Evolutionary conservation across 2,329 filamentous ascomycete species (phyloP).

Genomic region (Nemania serpens): DNA sequence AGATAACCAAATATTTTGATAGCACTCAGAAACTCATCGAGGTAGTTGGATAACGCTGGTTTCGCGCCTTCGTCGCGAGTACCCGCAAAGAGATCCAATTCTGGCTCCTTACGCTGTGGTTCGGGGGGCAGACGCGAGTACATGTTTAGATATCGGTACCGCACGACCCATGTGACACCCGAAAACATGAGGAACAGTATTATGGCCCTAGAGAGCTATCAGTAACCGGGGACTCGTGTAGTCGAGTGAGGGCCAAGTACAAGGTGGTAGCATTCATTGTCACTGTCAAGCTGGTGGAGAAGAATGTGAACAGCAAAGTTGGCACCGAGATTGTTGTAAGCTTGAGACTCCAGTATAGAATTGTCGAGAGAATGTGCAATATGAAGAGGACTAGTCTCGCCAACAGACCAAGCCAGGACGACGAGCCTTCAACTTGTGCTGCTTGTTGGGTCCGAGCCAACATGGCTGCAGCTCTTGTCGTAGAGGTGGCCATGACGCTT

Average conservation of each 20-base stretch:
- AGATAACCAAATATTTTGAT: conserved; percentile 99
- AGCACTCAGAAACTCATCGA: conserved; percentile 96
- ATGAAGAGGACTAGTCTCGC: conserved; percentile 59
- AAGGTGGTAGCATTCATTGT: conserved; percentile 98
- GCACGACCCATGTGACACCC: conserved; percentile 89
- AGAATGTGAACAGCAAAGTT: conserved; percentile 73
- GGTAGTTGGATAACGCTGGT: conserved; percentile 89
- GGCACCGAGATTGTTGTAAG: conserved; percentile 88
- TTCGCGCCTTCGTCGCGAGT: conserved; percentile 89
- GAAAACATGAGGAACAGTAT: conserved; percentile 83
- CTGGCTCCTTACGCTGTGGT: conserved; percentile 92
- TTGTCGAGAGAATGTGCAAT: conserved; percentile 60
- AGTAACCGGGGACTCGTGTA: conserved; percentile 46
- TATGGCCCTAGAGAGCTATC: conserved; percentile 31
- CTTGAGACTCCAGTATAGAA: conserved; percentile 79
- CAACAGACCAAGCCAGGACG: conserved; percentile 61
- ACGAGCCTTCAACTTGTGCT: conserved; percentile 35
- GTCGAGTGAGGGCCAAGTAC: conserved; percentile 53
- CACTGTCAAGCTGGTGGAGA: conserved; percentile 78
- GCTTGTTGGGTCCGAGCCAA: conserved; percentile 33
- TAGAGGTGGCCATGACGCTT: conserved; percentile 34
- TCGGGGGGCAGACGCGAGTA: conserved; percentile 93
- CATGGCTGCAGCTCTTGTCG: conserved; percentile 33
- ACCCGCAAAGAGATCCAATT: conserved; percentile 93
- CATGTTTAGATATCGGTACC: conserved; percentile 96